These are phyloP conservation scores for Lentinula raphanica DNA, from an alignment of 768 basidiomycete genomes.

Conservation along the genomic window DNA sequence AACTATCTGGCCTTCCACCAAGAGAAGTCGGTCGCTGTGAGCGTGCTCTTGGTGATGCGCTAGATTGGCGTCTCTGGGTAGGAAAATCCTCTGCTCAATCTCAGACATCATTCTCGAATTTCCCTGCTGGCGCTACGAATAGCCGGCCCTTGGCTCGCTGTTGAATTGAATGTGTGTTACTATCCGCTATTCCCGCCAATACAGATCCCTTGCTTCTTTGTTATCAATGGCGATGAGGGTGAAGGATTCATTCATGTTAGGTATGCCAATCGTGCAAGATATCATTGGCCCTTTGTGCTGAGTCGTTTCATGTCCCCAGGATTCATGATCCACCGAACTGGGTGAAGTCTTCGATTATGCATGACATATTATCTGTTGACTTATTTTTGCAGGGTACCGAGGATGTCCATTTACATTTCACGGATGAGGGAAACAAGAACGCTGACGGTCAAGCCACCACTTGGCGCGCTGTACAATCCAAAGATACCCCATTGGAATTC, in stretches of 20 bases:
- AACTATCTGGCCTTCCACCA: conserved; percentile 82
- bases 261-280: conserved; percentile 11
- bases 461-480: conserved; percentile 63
- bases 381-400: conserved; percentile 43
- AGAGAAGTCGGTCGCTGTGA: conserved; percentile 87
- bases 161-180: conserved; percentile 46
- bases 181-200: conserved; percentile 15
- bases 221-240: conserved; percentile 10
- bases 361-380: background rate
- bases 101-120: conserved; percentile 13
- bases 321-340: conserved; percentile 74
- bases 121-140: conserved; percentile 15
- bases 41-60: conserved; percentile 77
- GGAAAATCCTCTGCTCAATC: conserved; percentile 53
- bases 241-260: background rate
- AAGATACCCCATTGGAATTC: conserved; percentile 56
- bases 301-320: conserved; percentile 27
- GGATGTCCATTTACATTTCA: conserved; percentile 69
- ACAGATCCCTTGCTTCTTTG: conserved; percentile 1
- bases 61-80: conserved; percentile 92
- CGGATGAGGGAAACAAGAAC: conserved; percentile 47
- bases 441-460: conserved; percentile 44
- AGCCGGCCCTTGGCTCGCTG: conserved; percentile 40
- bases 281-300: background rate
- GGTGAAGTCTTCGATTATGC: conserved; percentile 30